Evolutionary conservation across 2,329 filamentous ascomycete species (phyloP), one percentile per base, ranked within the genome.

Genomic region (Trichothecium roseum): DNA sequence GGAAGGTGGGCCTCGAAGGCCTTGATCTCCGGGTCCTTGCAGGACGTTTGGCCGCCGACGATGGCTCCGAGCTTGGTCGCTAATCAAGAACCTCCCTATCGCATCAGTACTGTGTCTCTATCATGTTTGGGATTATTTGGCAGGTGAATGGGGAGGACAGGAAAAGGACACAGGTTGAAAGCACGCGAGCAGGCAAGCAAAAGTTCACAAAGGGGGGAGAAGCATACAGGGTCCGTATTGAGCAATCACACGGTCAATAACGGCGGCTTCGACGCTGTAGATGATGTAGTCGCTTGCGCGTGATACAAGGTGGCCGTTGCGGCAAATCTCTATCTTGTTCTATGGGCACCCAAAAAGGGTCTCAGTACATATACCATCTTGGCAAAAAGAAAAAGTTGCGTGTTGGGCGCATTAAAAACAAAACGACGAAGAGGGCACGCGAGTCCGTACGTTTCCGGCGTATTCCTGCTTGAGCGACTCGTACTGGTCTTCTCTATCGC

Each of bases 251-350:
- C 72, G 74, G 55, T 86, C 83, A 59, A 98, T 94, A 45, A 81
- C 75, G 50, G 87, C 86, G 42, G 91, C 91, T 63, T 96, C 89
- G 60, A 98, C 91, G 62, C 84, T 94, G 72, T 98, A 98, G 56
- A 98, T 87, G 64, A 95, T 94, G 61, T 88, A 96, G 71, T 96
- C 89, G 79, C 88, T 95, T 60, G 81, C 79, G 63, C 91, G 80
- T 49, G 91, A 95, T 50, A 98, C 91, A 58, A 89, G 74, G 65
- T 96, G 88, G 50, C 93, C 93, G 74, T 94, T 94, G 58, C 77
- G 80, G 57, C 89, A 78, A 52, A 98, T 91, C 60, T 84, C 79
- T 68, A 98, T 69, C 67, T 79, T 78, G 55, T 73, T 80, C 89
- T 63, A 56, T 51, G 48, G 16, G 7, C 14, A 5, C 18, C 18